Percentiles rank a stretch among this genome's conserved stretches.
Evolutionary conservation across 345 rosid species (phyloP).

Genomic region (Tarenaya hassleriana): DNA sequence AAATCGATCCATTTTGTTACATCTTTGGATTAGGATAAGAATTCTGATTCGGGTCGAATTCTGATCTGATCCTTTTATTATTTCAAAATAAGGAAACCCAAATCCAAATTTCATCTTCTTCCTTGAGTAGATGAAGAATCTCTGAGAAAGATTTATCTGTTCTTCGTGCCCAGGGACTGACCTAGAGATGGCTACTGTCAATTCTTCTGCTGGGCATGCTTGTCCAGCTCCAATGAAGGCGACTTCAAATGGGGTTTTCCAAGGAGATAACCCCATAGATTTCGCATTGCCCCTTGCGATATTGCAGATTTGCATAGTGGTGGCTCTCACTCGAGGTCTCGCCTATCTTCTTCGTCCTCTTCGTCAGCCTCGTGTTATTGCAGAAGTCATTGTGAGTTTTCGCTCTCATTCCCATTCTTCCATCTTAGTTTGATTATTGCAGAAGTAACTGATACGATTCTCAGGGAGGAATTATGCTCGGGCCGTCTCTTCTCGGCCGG

Average conservation of each 20-base stretch:
- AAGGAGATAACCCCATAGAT: conserved; percentile 64
- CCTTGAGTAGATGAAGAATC: background rate
- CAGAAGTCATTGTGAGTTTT: conserved; percentile 61
- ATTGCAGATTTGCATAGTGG: conserved; percentile 61
- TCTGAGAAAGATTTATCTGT: no score
- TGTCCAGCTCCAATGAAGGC: conserved; percentile 56
- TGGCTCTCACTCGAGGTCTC: conserved; percentile 52
- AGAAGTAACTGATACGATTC: background rate
- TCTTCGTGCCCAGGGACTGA: no score
- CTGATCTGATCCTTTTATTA: no score
- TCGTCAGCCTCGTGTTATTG: conserved; percentile 78
- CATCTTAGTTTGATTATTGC: background rate
- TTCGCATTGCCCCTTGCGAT: conserved; percentile 66
- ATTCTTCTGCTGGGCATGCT: conserved; percentile 20
- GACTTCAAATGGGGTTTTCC: conserved; percentile 67
- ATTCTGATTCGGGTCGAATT: no score
- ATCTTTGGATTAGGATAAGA: no score
- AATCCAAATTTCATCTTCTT: no score
- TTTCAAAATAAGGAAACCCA: no score
- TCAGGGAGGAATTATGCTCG: conserved; percentile 75
- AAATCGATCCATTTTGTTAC: no score
- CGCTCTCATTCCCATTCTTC: background rate
- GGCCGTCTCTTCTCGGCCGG: conserved; percentile 73
- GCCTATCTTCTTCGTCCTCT: conserved; percentile 59
- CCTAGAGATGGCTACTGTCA: conserved; percentile 40